Evolutionary conservation across 768 basidiomycete genomes (phyloP).

Genomic region (Mycena venus): DNA sequence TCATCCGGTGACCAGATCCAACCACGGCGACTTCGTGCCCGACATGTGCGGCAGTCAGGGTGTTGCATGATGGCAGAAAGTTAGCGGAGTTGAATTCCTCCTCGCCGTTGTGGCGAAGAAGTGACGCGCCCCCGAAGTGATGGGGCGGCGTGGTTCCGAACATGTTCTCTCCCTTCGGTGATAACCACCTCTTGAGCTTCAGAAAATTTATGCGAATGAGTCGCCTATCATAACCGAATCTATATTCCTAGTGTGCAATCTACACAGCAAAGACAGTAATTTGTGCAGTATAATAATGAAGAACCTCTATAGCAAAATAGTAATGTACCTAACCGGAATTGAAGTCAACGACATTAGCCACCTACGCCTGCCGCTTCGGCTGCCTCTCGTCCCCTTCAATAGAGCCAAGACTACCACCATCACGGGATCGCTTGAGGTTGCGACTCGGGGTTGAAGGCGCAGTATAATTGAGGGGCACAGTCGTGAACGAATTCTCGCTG

Average conservation of each 20-base stretch:
- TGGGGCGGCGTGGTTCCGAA: constrained; percentile 57
- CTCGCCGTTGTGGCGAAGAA: constrained; percentile 42
- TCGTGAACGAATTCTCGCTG: constrained; percentile 60
- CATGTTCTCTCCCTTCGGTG: constrained; percentile 47
- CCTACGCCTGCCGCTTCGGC: constrained; percentile 11
- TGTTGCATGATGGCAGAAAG: constrained; percentile 23
- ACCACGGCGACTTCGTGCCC: constrained; percentile 12
- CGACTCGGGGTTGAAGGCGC: constrained; percentile 47
- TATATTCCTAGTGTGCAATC: neutral
- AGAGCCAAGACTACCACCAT: neutral
- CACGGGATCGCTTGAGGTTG: neutral
- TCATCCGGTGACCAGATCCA: constrained; percentile 11
- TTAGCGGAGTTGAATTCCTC: constrained; percentile 51
- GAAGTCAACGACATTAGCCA: too few species aligned
- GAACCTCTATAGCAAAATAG: neutral
- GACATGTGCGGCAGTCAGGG: constrained; percentile 8
- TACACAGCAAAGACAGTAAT: neutral
- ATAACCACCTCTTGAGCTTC: too few species aligned
- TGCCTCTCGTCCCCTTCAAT: constrained; percentile 8
- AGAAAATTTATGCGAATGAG: too few species aligned
- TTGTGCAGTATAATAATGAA: neutral
- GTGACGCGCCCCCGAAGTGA: constrained; percentile 55
- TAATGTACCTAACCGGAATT: neutral
- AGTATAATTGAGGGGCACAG: constrained; percentile 55
- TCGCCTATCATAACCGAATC: too few species aligned